Percentiles rank a stretch among this genome's conserved stretches.
Conservation (phyloP, 2,329 filamentous ascomycete genomes). For the Neofusicoccum parvum region DNA sequence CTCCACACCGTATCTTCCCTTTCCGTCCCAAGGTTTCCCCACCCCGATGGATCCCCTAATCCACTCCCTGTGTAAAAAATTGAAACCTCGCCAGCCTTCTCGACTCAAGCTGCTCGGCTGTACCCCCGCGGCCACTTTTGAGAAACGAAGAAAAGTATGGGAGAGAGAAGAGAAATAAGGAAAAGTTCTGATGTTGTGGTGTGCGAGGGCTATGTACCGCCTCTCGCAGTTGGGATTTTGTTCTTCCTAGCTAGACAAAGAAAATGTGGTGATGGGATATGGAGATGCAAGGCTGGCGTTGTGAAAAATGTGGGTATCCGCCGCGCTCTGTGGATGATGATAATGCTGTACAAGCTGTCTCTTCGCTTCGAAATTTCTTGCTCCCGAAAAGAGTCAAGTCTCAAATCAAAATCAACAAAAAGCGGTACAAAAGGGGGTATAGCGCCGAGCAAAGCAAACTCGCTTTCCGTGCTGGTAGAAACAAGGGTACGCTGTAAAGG, state of each 20-base stretch:
- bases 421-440: constrained; percentile 19
- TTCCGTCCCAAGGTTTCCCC: background rate
- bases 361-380: background rate
- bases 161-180: background rate
- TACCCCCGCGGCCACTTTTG: constrained; percentile 15
- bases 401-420: constrained; percentile 15
- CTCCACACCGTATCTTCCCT: constrained; percentile 18
- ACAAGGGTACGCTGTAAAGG: constrained; percentile 15
- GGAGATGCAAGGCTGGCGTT: constrained; percentile 5
- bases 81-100: background rate
- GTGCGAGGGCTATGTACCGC: background rate
- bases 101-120: background rate
- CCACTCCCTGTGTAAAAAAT: background rate
- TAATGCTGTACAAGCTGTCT: constrained; percentile 18
- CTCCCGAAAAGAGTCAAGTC: constrained; percentile 2
- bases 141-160: background rate
- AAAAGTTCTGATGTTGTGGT: constrained; percentile 5
- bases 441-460: constrained; percentile 20
- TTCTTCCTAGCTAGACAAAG: constrained; percentile 14
- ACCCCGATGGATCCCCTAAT: constrained; percentile 2
- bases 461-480: constrained; percentile 19
- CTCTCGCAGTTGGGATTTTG: constrained; percentile 6
- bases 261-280: constrained; percentile 6
- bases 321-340: background rate
- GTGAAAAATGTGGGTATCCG: constrained; percentile 8